These are phyloP conservation scores for Mycena haematopus DNA, from an alignment of 768 basidiomycete species.

Conservation along the genomic window DNA sequence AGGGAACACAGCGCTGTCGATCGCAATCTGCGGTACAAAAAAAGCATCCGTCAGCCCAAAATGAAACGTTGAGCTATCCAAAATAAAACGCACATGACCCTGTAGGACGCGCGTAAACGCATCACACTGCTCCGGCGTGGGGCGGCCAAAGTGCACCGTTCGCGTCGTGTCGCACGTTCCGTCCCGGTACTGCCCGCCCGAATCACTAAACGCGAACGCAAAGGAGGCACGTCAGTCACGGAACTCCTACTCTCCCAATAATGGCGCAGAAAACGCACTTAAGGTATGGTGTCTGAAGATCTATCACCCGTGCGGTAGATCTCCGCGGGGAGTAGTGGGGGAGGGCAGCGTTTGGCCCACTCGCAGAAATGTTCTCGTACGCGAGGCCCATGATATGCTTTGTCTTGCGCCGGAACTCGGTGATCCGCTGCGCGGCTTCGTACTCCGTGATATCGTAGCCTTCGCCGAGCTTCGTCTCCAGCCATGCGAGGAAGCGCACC, in stretches of 20 bases:
- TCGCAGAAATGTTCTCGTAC: conserved; percentile 89
- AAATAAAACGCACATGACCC: conserved; percentile 77
- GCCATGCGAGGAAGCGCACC: conserved; percentile 89
- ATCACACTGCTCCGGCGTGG: conserved; percentile 83
- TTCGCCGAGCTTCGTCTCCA: conserved; percentile 78
- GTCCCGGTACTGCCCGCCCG: conserved; percentile 88
- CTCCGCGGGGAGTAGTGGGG: conserved; percentile 91
- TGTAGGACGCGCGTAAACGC: conserved; percentile 96
- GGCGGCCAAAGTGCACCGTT: conserved; percentile 87
- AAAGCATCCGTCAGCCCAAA: conserved; percentile 20
- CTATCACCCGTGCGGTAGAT: conserved; percentile 72
- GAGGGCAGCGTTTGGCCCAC: conserved; percentile 89
- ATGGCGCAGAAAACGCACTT: conserved; percentile 60
- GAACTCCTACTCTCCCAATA: conserved; percentile 25
- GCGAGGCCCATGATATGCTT: conserved; percentile 85
- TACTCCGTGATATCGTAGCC: conserved; percentile 90
- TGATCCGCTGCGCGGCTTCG: conserved; percentile 86
- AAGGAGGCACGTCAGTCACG: conserved; percentile 13
- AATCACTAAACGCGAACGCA: conserved; percentile 65
- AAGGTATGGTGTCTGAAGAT: conserved; percentile 82
- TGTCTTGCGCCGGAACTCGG: conserved; percentile 72
- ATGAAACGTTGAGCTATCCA: conserved; percentile 28
- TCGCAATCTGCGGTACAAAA: conserved; percentile 70
- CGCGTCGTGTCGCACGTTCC: conserved; percentile 89
- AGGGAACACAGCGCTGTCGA: conserved; percentile 90